phyloP scores from a whole-genome alignment of 208 protist genomes.

The Acanthamoeba culbertsoni region DNA sequence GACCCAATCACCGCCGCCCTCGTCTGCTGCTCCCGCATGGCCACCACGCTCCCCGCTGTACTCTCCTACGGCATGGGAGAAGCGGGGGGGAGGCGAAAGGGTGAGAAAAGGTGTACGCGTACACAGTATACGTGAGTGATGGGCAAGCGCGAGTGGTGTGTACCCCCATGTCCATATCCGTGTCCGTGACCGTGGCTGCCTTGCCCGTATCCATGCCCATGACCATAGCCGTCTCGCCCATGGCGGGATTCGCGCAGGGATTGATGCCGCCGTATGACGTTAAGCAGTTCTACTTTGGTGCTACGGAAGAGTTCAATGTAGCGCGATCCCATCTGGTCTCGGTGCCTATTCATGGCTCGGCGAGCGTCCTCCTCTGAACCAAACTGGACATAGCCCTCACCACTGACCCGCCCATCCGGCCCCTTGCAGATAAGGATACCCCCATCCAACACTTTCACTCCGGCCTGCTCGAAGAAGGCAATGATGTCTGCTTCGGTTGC shows the following conservation, averaged over 20 bases:
- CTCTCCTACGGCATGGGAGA: too few relatives aligned
- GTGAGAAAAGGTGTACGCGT: background rate
- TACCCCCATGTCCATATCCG: too few relatives aligned
- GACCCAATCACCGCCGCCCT: background rate
- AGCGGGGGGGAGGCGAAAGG: too few relatives aligned
- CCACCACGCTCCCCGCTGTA: background rate
- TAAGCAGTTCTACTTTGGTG: background rate
- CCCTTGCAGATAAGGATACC: slow-evolving; percentile 2
- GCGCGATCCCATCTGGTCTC: background rate
- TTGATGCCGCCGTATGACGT: background rate
- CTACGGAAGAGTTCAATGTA: slow-evolving; percentile 20
- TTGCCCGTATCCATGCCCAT: background rate
- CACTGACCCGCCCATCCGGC: background rate
- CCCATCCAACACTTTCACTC: background rate
- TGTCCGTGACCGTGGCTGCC: background rate
- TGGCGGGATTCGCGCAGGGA: background rate
- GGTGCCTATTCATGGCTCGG: background rate
- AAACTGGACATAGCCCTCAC: slow-evolving; percentile 24
- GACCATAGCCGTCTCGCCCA: background rate
- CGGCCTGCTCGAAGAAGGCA: background rate
- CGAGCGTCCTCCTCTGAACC: background rate
- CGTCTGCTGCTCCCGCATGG: background rate
- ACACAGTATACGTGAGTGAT: too few relatives aligned
- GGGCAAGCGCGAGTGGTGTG: too few relatives aligned
- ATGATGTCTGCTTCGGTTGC: background rate